phyloP scores from a whole-genome alignment of 768 basidiomycete species.

The Tylopilus felleus region DNA sequence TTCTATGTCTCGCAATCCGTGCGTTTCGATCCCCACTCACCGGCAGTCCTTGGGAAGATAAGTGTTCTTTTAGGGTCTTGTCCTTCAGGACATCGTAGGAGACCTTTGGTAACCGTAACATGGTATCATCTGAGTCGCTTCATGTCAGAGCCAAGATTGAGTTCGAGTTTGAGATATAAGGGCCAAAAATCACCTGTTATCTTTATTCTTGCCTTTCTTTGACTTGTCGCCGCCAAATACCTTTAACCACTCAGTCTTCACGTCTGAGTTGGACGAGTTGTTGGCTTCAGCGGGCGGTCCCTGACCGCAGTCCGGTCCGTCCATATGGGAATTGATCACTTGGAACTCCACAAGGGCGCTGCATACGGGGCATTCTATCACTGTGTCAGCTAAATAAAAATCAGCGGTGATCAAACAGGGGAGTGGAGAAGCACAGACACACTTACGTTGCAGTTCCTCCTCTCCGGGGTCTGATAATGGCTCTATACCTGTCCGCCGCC shows the following conservation, averaged over 20 bases:
- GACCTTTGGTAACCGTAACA: conserved; percentile 55
- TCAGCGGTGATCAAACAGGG: neutral
- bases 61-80: conserved; percentile 53
- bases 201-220: conserved; percentile 44
- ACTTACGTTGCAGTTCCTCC: conserved; percentile 27
- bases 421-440: neutral
- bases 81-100: conserved; percentile 66
- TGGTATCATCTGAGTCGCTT: conserved; percentile 32
- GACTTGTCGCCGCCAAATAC: conserved; percentile 31
- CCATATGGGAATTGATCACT: conserved; percentile 64
- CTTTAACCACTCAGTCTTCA: conserved; percentile 42
- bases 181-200: conserved; percentile 19
- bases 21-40: conserved; percentile 48
- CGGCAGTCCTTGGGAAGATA: conserved; percentile 49
- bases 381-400: conserved; percentile 27
- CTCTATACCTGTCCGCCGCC: conserved; percentile 14
- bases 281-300: conserved; percentile 12
- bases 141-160: conserved; percentile 19
- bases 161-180: neutral
- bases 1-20: conserved; percentile 57
- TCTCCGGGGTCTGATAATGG: conserved; percentile 33
- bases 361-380: conserved; percentile 66
- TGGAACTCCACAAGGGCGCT: conserved; percentile 40
- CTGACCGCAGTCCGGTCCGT: conserved; percentile 46
- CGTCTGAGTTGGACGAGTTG: conserved; percentile 23